Base-by-base conservation (phyloP, 140 eudicot genomes). In the Cichorium intybus region DNA sequence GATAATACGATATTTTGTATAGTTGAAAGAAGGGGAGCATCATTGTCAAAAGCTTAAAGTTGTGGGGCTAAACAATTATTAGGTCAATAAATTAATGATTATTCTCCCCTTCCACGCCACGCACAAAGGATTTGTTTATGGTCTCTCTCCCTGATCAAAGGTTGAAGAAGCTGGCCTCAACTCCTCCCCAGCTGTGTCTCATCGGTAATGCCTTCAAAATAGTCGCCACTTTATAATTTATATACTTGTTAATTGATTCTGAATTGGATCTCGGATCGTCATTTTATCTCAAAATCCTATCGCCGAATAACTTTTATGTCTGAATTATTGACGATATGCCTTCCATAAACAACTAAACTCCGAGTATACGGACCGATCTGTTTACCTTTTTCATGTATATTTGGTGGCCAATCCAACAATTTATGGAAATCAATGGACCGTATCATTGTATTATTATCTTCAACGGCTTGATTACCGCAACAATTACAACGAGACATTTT, bases 81-180 rank as follows among this genome's bases (percentile, higher is more conserved):
- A 37, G 50, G 50, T 35, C 50, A 34, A 24, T 27, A 45, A 63
- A 45, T 4, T 5, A 10, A 46, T 26, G 18, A 43, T 46, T 53
- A 11, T 24, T 11, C 33, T 9, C 55, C 64, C 39, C 50, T 1
- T 62, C 37, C 35, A 26, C 39, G 43, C 21, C 50, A 26, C 55
- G 43, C 21, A 41, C 52, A 60, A 24, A 24, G 18, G 35, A 39
- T 45, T 43, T 45, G 9, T 62, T n/a, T 27, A 62, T 46, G 45
- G 56, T 62, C 43, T 43, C 56, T 62, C 69, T 46, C 69, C 20
- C 46, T 62, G 56, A 24, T 45, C 18, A 8, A 24, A 45, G 41
- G 69, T 45, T 23, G 41, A 52, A 63, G 57, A 63, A 63, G 69
- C 18, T 47, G 45, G 57, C 56, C 29, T 47, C 28, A 43, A 43